A percentile compares a stretch with the other conserved stretches of the same genome.
Evolutionary conservation across 1,284 basidiomycete species (phyloP).

Genomic region (Heterobasidion parviporum): DNA sequence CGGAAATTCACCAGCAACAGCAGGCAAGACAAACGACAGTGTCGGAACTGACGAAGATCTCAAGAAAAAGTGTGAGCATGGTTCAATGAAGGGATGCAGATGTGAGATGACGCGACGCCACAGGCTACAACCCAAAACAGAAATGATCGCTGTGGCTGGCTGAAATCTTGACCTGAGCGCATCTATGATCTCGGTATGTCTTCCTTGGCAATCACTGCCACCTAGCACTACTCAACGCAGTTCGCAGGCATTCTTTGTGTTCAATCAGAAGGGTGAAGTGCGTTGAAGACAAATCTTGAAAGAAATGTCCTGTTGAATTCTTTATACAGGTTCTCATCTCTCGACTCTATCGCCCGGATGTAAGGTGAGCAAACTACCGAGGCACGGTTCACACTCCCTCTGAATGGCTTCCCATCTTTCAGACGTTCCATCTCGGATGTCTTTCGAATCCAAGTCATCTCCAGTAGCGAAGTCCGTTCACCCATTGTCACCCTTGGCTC

Average conservation of each 20-base stretch:
- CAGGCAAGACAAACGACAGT: no score
- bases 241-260: constrained; percentile 90
- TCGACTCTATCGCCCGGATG: constrained; percentile 84
- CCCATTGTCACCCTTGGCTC: constrained; percentile 97
- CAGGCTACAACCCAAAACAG: neutral
- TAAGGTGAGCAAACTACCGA: constrained; percentile 59
- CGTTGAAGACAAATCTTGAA: constrained; percentile 13
- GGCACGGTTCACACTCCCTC: neutral
- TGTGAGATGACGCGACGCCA: neutral
- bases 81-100: no score
- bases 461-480: constrained; percentile 92
- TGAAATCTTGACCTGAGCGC: neutral
- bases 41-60: no score
- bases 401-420: neutral
- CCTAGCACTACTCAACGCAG: neutral
- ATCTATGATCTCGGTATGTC: constrained; percentile 7
- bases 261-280: constrained; percentile 97
- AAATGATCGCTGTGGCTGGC: neutral
- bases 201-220: neutral
- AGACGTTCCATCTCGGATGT: constrained; percentile 98
- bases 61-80: no score
- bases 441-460: constrained; percentile 96
- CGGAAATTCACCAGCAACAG: no score
- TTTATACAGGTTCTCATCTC: constrained; percentile 80
- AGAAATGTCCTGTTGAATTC: constrained; percentile 1